Conservation (phyloP, 2,329 filamentous ascomycete species). For the Penicillium thymicola region DNA sequence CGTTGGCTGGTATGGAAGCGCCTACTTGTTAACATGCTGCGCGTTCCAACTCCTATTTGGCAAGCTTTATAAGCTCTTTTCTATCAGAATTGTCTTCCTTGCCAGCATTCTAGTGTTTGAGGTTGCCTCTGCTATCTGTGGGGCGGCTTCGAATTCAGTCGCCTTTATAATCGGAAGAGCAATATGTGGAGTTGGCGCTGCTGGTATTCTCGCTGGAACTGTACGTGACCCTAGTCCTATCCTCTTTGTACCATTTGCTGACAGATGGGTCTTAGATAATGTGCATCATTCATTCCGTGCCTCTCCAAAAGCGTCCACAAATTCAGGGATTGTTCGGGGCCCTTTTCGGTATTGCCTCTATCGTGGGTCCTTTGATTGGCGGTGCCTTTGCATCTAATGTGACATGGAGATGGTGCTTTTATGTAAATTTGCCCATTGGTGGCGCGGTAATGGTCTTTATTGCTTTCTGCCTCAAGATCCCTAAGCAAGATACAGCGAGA, state of each 20-base stretch:
- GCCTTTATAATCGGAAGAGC: conserved; percentile 38
- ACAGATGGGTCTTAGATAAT: background rate
- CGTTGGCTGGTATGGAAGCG: conserved; percentile 62
- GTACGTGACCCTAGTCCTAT: conserved; percentile 28
- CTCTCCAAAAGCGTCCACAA: conserved; percentile 45
- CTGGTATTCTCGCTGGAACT: conserved; percentile 34
- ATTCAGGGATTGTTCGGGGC: conserved; percentile 48
- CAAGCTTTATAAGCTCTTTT: conserved; percentile 36
- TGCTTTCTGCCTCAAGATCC: background rate
- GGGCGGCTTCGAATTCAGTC: conserved; percentile 31
- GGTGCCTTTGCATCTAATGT: conserved; percentile 45
- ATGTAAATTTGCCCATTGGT: conserved; percentile 45
- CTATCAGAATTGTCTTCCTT: conserved; percentile 37
- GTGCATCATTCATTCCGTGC: background rate
- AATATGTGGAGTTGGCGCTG: conserved; percentile 36
- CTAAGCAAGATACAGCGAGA: background rate
- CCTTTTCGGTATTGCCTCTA: conserved; percentile 56
- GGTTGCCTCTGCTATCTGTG: conserved; percentile 32
- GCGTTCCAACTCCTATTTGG: conserved; percentile 40
- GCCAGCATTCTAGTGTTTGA: conserved; percentile 35
- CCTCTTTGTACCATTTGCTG: conserved; percentile 45
- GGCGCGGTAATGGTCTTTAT: conserved; percentile 43
- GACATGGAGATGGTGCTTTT: conserved; percentile 45
- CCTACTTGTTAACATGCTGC: conserved; percentile 27
- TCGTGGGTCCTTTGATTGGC: conserved; percentile 43